Percentiles rank a stretch among this genome's conserved stretches.
These are phyloP conservation scores for Protomyces inouyei DNA, from an alignment of 1,139 yeast species.

Conservation along the genomic window DNA sequence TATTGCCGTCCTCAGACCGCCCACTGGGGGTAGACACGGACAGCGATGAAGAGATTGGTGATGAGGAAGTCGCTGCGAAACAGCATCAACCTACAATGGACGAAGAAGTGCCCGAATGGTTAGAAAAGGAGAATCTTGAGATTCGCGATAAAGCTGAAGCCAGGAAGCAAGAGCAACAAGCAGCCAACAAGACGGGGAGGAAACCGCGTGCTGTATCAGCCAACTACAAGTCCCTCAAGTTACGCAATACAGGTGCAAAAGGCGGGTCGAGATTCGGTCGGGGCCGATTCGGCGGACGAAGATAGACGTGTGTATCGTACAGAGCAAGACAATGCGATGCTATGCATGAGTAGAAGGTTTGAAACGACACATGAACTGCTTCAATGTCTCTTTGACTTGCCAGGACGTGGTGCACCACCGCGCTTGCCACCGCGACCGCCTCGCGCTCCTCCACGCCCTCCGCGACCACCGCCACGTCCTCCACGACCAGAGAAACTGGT, in stretches of 20 bases:
- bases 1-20: neutral
- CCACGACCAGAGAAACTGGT: conserved; percentile 6
- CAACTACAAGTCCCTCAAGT: conserved; percentile 22
- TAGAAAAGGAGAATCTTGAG: neutral
- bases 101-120: neutral
- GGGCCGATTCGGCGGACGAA: conserved; percentile 15
- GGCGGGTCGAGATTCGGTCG: conserved; percentile 25
- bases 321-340: neutral
- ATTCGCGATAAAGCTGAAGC: neutral
- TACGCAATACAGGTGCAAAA: conserved; percentile 21
- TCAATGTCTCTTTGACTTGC: conserved; percentile 16
- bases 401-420: conserved; percentile 19
- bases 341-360: neutral
- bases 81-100: neutral
- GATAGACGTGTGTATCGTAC: neutral
- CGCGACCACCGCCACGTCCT: neutral
- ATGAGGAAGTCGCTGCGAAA: conserved; percentile 4
- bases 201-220: conserved; percentile 4
- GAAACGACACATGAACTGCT: neutral
- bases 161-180: neutral
- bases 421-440: conserved; percentile 22
- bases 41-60: conserved; percentile 21
- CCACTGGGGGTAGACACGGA: neutral
- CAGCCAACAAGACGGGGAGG: neutral
- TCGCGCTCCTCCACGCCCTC: conserved; percentile 12